These are phyloP conservation scores for Anthracocystis setariae DNA, from an alignment of 1,284 basidiomycete species.

Conservation along the genomic window DNA sequence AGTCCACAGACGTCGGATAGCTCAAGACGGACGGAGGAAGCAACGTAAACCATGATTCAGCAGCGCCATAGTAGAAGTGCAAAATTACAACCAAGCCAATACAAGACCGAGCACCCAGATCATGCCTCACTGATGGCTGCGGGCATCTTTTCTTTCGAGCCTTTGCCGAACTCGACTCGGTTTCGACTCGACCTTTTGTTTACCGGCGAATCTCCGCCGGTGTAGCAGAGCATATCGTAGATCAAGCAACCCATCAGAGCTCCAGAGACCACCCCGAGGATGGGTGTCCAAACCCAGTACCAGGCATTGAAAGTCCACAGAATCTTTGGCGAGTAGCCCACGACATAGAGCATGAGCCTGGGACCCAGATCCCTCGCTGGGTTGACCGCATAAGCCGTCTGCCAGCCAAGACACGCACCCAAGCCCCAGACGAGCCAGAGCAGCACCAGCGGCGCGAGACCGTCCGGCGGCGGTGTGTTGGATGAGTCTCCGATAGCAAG, in stretches of 20 bases:
- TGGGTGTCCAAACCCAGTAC: slow-evolving; percentile 82
- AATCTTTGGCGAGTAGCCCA: slow-evolving; percentile 73
- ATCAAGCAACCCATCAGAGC: slow-evolving; percentile 67
- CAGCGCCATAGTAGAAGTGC: neutral
- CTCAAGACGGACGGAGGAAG: too few relatives aligned
- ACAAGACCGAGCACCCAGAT: neutral
- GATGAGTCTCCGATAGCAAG: slow-evolving; percentile 53
- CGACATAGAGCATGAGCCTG: slow-evolving; percentile 74
- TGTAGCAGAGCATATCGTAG: slow-evolving; percentile 68
- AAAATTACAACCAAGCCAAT: neutral
- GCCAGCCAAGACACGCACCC: slow-evolving; percentile 73
- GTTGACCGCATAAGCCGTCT: slow-evolving; percentile 75
- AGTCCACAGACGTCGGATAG: too few relatives aligned
- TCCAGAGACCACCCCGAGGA: slow-evolving; percentile 58
- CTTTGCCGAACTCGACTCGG: slow-evolving; percentile 5
- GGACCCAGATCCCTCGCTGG: slow-evolving; percentile 77
- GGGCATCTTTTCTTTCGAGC: slow-evolving; percentile 45
- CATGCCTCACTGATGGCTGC: slow-evolving; percentile 41
- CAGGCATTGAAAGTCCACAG: slow-evolving; percentile 72
- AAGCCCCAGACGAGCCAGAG: slow-evolving; percentile 74
- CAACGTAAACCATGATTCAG: too few relatives aligned
- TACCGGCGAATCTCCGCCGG: slow-evolving; percentile 66
- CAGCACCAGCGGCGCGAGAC: slow-evolving; percentile 73
- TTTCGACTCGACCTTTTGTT: slow-evolving; percentile 37
- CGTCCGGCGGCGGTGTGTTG: slow-evolving; percentile 71